Percentiles rank a stretch among this genome's conserved stretches.
These are phyloP conservation scores for Rhodotorula toruloides DNA, from an alignment of 768 basidiomycete genomes.

Conservation along the genomic window DNA sequence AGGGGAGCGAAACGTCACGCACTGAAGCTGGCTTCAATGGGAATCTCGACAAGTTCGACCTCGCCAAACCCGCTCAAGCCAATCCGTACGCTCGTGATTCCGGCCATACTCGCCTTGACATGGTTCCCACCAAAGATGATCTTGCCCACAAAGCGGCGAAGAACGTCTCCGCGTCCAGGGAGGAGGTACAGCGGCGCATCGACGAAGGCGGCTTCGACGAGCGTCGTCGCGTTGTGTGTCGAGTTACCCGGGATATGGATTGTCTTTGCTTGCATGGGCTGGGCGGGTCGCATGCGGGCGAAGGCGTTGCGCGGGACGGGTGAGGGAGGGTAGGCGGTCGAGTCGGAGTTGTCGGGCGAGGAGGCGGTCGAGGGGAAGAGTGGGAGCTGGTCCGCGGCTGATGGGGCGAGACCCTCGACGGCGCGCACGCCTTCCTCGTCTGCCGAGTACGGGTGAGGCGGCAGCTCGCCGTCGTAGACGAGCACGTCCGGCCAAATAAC, in stretches of 20 bases:
- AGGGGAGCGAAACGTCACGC: not conserved
- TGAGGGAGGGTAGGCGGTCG: conserved; percentile 32
- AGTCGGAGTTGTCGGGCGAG: not conserved
- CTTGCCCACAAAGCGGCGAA: conserved; percentile 30
- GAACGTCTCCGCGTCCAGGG: conserved; percentile 21
- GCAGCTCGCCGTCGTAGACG: conserved; percentile 38
- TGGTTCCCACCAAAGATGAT: conserved; percentile 24
- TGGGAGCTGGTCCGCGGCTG: not conserved
- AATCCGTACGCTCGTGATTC: conserved; percentile 22
- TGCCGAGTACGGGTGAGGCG: conserved; percentile 1
- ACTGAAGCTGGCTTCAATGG: conserved; percentile 35
- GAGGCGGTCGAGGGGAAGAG: not conserved
- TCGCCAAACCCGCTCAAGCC: conserved; percentile 28
- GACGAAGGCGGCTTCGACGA: conserved; percentile 29
- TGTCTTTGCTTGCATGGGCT: conserved; percentile 23
- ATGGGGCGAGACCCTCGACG: not conserved
- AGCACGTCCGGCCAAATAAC: conserved; percentile 37
- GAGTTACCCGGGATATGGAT: conserved; percentile 30
- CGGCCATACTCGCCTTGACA: conserved; percentile 30
- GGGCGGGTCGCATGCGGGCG: conserved; percentile 26
- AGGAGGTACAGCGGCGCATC: conserved; percentile 39
- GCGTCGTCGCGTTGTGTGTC: conserved; percentile 24
- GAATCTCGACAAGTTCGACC: conserved; percentile 24
- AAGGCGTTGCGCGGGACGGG: conserved; percentile 36
- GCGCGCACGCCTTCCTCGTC: not conserved